Evolutionary conservation across 306 rosid species (phyloP).

Genomic region (Gleditsia sinensis): DNA sequence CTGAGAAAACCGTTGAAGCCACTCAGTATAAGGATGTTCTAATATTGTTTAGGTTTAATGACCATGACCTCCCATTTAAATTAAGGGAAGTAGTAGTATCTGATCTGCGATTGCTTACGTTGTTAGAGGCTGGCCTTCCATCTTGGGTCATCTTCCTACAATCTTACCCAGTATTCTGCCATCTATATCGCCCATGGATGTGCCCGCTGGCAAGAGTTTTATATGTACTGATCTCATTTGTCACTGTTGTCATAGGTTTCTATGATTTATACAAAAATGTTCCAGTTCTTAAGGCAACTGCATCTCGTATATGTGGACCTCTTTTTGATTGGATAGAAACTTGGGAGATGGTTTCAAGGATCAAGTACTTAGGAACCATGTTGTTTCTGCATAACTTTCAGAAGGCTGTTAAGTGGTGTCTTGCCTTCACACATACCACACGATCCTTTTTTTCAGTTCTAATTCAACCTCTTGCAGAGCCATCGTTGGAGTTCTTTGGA

Average conservation of each 20-base stretch:
- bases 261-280: slow-evolving; percentile 97
- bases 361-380: slow-evolving; percentile 96
- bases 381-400: slow-evolving; percentile 90
- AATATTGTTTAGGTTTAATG: slow-evolving; percentile 77
- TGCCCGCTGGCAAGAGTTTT: slow-evolving; percentile 88
- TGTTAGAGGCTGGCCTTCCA: slow-evolving; percentile 98
- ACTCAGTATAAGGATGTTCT: slow-evolving; percentile 76
- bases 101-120: slow-evolving; percentile 87
- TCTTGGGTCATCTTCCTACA: slow-evolving; percentile 97
- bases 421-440: slow-evolving; percentile 58
- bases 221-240: slow-evolving; percentile 78
- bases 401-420: slow-evolving; percentile 83
- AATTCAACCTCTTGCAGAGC: slow-evolving; percentile 71
- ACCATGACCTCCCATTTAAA: slow-evolving; percentile 84
- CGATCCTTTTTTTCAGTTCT: slow-evolving; percentile 74
- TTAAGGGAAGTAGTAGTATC: slow-evolving; percentile 68
- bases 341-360: slow-evolving; percentile 97
- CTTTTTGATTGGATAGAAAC: slow-evolving; percentile 97
- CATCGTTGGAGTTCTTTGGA: slow-evolving; percentile 60
- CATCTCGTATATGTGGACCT: slow-evolving; percentile 92
- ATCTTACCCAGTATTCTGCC: slow-evolving; percentile 92
- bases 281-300: slow-evolving; percentile 95
- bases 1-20: slow-evolving; percentile 59
- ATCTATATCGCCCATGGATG: slow-evolving; percentile 99
- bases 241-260: slow-evolving; percentile 93